Evolutionary conservation across 2,329 filamentous ascomycete species (phyloP).

Genomic region (Xylariaceae sp.): DNA sequence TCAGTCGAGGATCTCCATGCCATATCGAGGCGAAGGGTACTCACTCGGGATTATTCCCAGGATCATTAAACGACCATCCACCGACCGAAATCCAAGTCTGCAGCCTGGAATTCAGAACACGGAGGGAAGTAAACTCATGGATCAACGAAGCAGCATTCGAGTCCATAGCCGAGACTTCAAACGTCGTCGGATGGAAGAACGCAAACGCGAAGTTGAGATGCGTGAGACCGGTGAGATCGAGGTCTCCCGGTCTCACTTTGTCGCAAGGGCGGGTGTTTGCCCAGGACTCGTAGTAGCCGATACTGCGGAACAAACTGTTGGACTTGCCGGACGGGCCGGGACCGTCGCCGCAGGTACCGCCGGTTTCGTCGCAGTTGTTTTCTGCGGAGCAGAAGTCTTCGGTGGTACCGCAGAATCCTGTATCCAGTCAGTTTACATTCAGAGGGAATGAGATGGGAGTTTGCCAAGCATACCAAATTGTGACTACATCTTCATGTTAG

Average conservation of each 20-base stretch:
- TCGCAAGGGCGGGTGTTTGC: conserved; percentile 21
- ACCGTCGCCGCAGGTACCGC: background rate
- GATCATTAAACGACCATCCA: conserved; percentile 12
- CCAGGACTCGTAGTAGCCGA: conserved; percentile 37
- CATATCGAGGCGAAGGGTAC: too few relatives aligned
- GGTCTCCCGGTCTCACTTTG: conserved; percentile 11
- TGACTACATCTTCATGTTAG: background rate
- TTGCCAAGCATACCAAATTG: conserved; percentile 19
- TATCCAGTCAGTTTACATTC: too few relatives aligned
- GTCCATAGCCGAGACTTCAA: conserved; percentile 24
- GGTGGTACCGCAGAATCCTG: too few relatives aligned
- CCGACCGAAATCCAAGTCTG: conserved; percentile 10
- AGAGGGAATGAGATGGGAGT: too few relatives aligned
- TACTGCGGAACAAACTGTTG: conserved; percentile 11
- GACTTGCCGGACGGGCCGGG: background rate
- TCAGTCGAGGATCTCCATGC: too few relatives aligned
- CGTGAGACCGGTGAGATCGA: conserved; percentile 17
- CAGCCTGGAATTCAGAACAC: background rate
- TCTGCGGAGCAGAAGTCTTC: too few relatives aligned
- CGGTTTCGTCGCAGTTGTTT: too few relatives aligned
- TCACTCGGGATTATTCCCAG: background rate
- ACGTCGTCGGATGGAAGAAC: conserved; percentile 35
- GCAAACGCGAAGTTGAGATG: conserved; percentile 38
- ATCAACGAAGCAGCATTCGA: background rate
- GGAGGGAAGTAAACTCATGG: too few relatives aligned